phyloP scores from a whole-genome alignment of 495 filamentous ascomycete species.

The Filosporella fistucella region DNA sequence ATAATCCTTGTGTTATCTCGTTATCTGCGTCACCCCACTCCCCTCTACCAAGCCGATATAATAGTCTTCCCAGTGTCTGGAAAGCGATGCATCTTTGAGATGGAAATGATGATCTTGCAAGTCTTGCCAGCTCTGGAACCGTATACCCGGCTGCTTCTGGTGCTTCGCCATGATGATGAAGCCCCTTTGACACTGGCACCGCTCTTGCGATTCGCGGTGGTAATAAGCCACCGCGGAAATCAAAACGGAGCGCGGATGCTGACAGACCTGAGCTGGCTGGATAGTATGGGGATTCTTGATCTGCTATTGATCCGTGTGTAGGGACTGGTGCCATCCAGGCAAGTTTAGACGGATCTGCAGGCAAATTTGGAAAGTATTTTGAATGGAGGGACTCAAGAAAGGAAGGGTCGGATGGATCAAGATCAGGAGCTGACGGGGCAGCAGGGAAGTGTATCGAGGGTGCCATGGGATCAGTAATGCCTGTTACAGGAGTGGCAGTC shows the following conservation, averaged over 20 bases:
- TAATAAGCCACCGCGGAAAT: conserved; percentile 74
- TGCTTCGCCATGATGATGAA: conserved; percentile 93
- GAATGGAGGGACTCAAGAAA: conserved; percentile 81
- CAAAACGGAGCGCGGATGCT: conserved; percentile 80
- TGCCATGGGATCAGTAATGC: conserved; percentile 30
- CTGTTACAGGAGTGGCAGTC: conserved; percentile 18
- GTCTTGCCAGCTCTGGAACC: conserved; percentile 76
- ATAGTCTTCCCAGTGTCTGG: conserved; percentile 79
- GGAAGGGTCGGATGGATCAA: conserved; percentile 75
- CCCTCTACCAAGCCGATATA: conserved; percentile 76
- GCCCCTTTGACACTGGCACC: conserved; percentile 68
- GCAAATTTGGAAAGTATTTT: conserved; percentile 87
- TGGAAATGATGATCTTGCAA: conserved; percentile 77
- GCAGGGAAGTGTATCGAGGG: conserved; percentile 58
- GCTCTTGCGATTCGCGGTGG: conserved; percentile 66
- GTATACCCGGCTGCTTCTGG: conserved; percentile 95
- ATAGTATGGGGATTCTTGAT: conserved; percentile 72
- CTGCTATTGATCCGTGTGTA: conserved; percentile 47
- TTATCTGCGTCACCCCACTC: conserved; percentile 66
- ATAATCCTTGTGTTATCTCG: conserved; percentile 57
- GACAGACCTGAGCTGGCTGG: conserved; percentile 65
- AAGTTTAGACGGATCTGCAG: conserved; percentile 77
- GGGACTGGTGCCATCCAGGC: conserved; percentile 82
- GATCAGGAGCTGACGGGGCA: conserved; percentile 52
- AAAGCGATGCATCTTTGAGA: conserved; percentile 88